Percentiles rank a stretch among this genome's conserved stretches.
These are phyloP conservation scores for Xylaria sp. DNA, from an alignment of 2,329 filamentous ascomycete genomes.

Conservation along the genomic window DNA sequence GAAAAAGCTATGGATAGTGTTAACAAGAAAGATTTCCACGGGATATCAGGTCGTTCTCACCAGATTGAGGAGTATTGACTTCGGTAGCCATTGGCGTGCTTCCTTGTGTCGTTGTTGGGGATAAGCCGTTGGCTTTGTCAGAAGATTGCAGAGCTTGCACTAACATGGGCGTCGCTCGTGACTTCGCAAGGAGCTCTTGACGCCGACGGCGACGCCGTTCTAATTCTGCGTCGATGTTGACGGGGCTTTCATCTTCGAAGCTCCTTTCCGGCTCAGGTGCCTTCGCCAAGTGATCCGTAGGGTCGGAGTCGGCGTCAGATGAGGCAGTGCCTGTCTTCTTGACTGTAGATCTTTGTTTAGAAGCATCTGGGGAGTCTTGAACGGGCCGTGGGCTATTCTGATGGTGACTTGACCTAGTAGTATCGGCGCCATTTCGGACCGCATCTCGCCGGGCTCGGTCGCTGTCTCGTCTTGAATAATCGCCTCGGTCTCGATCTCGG, in stretches of 20 bases:
- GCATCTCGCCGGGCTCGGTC: conserved; percentile 41
- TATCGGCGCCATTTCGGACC: conserved; percentile 47
- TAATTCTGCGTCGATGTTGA: conserved; percentile 85
- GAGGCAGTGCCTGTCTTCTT: conserved; percentile 67
- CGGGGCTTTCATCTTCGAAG: conserved; percentile 65
- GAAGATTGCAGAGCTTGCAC: conserved; percentile 77
- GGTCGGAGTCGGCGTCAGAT: conserved; percentile 74
- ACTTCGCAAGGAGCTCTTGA: conserved; percentile 86
- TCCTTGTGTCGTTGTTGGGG: conserved; percentile 60
- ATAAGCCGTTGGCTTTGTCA: conserved; percentile 65
- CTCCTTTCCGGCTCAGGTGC: conserved; percentile 54
- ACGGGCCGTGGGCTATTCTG: conserved; percentile 58
- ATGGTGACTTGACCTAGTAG: conserved; percentile 58
- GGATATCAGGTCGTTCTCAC: conserved; percentile 49
- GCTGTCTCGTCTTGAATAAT: conserved; percentile 41
- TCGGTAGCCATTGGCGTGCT: conserved; percentile 55
- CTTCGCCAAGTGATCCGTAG: conserved; percentile 41
- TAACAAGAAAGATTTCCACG: conserved; percentile 32
- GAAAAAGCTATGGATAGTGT: conserved; percentile 42
- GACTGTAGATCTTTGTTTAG: conserved; percentile 69
- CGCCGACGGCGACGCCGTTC: conserved; percentile 85
- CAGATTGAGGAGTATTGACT: conserved; percentile 58
- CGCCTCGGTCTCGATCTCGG: conserved; percentile 40
- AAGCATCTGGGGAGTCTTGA: conserved; percentile 67
- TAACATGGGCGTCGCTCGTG: conserved; percentile 77